These are phyloP conservation scores for Candida sanyaensis DNA, from an alignment of 1,139 yeast genomes.

Conservation along the genomic window DNA sequence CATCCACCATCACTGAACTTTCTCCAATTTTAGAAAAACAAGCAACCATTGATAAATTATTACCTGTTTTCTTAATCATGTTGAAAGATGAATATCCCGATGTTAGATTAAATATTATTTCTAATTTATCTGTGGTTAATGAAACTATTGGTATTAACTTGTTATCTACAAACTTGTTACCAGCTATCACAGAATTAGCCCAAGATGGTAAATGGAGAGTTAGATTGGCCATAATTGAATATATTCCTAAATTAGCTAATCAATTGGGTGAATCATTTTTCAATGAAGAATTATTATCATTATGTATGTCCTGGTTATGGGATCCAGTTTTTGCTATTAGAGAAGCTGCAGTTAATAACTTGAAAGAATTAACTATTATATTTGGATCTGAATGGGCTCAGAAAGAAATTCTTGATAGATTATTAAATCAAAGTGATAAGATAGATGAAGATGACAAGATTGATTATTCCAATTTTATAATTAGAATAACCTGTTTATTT, in stretches of 20 bases:
- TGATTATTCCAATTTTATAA: constrained; percentile 70
- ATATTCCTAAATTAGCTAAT: constrained; percentile 93
- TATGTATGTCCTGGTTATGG: constrained; percentile 98
- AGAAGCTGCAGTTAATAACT: constrained; percentile 90
- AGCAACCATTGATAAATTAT: constrained; percentile 74
- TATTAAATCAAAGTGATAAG: constrained; percentile 40
- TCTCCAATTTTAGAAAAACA: constrained; percentile 89
- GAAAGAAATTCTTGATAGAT: constrained; percentile 75
- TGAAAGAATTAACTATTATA: constrained; percentile 75
- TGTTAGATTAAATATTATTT: constrained; percentile 90
- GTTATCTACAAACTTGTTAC: constrained; percentile 82
- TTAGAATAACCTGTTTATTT: constrained; percentile 87
- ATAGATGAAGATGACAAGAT: constrained; percentile 38
- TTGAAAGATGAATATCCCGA: constrained; percentile 96
- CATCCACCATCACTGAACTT: constrained; percentile 81
- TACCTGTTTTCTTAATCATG: constrained; percentile 92
- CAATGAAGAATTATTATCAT: constrained; percentile 84
- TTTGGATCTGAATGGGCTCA: constrained; percentile 97
- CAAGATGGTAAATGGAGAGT: constrained; percentile 98
- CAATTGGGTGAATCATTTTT: constrained; percentile 93
- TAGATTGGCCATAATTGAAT: constrained; percentile 93
- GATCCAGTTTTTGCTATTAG: constrained; percentile 96
- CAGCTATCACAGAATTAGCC: constrained; percentile 95
- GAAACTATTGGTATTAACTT: constrained; percentile 92
- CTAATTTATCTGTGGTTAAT: constrained; percentile 87